Percentiles rank a stretch among this genome's conserved stretches.
These are phyloP conservation scores for Rubroshorea leprosula DNA, from an alignment of 345 rosid genomes.

Conservation along the genomic window DNA sequence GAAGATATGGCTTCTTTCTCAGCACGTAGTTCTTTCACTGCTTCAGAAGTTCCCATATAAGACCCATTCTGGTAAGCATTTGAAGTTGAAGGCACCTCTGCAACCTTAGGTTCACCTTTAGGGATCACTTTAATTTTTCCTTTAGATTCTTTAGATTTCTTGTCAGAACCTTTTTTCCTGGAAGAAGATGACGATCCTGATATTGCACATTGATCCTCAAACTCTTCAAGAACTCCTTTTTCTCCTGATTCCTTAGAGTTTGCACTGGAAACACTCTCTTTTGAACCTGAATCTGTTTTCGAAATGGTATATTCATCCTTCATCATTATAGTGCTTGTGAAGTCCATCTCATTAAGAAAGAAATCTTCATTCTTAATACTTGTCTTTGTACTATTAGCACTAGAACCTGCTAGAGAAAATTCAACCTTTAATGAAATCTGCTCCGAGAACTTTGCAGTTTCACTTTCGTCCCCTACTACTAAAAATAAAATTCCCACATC, in stretches of 20 bases:
- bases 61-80: constrained; percentile 23
- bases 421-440: not conserved
- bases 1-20: constrained; percentile 26
- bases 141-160: constrained; percentile 23
- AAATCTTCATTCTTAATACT: constrained; percentile 24
- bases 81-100: constrained; percentile 30
- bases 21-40: constrained; percentile 21
- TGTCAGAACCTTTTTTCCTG: constrained; percentile 18
- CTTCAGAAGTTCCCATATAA: constrained; percentile 11
- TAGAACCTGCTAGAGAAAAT: constrained; percentile 40
- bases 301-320: constrained; percentile 53
- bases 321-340: constrained; percentile 50
- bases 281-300: constrained; percentile 36
- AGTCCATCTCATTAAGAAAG: constrained; percentile 45
- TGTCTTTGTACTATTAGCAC: constrained; percentile 24
- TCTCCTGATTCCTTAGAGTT: constrained; percentile 25
- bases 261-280: constrained; percentile 18
- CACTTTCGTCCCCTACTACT: not conserved
- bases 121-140: constrained; percentile 19
- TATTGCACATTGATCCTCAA: constrained; percentile 13
- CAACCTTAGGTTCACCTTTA: constrained; percentile 19
- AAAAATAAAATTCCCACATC: not conserved
- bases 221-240: constrained; percentile 17
- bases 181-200: constrained; percentile 30
- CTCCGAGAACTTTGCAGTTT: not conserved